Base-by-base conservation (phyloP, 1,139 yeast species). In the Geotrichum phurueaensis region DNA sequence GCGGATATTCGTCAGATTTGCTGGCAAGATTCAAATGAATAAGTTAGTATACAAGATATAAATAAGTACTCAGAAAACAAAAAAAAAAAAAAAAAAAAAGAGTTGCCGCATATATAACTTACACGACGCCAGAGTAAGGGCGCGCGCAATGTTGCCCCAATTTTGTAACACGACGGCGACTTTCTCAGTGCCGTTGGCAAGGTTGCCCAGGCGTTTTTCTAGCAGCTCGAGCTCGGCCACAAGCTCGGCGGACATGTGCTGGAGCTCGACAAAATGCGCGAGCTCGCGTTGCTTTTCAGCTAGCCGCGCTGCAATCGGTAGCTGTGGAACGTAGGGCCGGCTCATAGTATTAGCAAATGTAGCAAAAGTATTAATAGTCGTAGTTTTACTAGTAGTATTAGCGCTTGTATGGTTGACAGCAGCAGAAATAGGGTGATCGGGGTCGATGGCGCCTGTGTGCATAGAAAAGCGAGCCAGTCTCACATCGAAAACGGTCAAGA, bases 101-200 rank as follows among this genome's bases (percentile, higher is more conserved):
- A 39, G 4, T 10, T 33, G 13, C 13, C 15, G 15, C 13, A 10
- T 25, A 6, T 25, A 33, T 33, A 33, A 13, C 59, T 56, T 53
- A 56, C 62, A 56, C 0, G 91, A 83, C 0, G 95, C 92, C 67
- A 88, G 72, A 12, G 87, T 82, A 0, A 87, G 82, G 0, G 90
- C 82, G 63, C 84, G 78, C 25, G 85, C 77, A 20, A 88, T 86
- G 63, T 81, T 84, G 63, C 83, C 82, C 96, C 96, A 88, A 65
- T 85, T 86, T 10, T 85, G 79, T 67, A 75, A 66, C 27, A 75
- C 71, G 20, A 68, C 72, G 7, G 78, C 75, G 23, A 75, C 75
- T 51, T 75, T 67, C 60, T 80, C 84, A 1, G 90, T 80, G 0
- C 89, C 89, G 49, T 79, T 81, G 20, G 81, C 80, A 74, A 86